Conservation (phyloP, 306 rosid species). For the Myrica gale region DNA sequence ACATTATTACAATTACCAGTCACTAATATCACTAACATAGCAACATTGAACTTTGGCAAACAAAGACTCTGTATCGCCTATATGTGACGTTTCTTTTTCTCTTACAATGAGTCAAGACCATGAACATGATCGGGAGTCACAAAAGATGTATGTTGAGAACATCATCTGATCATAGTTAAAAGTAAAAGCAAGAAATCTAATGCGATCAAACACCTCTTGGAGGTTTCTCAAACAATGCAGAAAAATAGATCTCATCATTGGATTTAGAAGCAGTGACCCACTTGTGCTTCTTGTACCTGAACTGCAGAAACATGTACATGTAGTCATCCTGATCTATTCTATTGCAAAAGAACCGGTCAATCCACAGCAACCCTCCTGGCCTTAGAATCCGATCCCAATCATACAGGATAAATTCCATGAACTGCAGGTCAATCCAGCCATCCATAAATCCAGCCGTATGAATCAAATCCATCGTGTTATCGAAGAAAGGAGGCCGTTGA, state of each 20-base stretch:
- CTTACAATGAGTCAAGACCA: background rate
- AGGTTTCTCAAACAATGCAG: constrained; percentile 90
- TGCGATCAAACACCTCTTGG: constrained; percentile 72
- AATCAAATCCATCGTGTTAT: constrained; percentile 86
- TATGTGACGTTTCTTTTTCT: background rate
- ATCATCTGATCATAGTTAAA: background rate
- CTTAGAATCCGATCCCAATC: constrained; percentile 89
- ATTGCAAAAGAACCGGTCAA: constrained; percentile 72
- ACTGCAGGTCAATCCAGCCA: constrained; percentile 80
- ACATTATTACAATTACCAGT: background rate
- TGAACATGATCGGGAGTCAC: background rate
- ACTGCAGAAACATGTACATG: constrained; percentile 91
- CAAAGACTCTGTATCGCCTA: background rate
- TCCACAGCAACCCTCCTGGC: constrained; percentile 85
- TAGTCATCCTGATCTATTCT: constrained; percentile 75
- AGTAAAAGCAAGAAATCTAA: constrained; percentile 2
- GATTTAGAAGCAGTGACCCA: constrained; percentile 79
- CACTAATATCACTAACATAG: background rate
- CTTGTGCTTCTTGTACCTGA: constrained; percentile 84
- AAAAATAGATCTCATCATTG: constrained; percentile 69
- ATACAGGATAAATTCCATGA: constrained; percentile 73
- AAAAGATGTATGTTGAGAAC: background rate
- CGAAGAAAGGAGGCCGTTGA: constrained; percentile 81
- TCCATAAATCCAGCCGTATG: constrained; percentile 76
- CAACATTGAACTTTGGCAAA: background rate